Percentiles rank a stretch among this genome's conserved stretches.
Conservation (phyloP, 495 filamentous ascomycete species). For the Talaromyces wortmannii region DNA sequence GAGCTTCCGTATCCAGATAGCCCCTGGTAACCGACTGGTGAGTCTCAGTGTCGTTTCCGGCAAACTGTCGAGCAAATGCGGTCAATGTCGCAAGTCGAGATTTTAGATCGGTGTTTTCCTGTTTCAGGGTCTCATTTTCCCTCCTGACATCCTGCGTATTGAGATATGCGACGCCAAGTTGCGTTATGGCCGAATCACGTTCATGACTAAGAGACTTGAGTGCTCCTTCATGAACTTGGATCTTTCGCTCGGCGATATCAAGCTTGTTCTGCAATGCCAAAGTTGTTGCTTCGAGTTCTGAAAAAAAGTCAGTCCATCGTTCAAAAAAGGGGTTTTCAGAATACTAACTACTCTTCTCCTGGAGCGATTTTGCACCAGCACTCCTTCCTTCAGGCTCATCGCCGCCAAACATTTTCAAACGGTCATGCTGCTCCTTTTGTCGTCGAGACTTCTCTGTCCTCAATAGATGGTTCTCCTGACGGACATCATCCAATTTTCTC, state of each 20-base stretch:
- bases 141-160: constrained; percentile 55
- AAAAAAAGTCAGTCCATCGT: neutral
- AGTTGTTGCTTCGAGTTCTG: constrained; percentile 54
- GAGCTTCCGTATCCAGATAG: constrained; percentile 4
- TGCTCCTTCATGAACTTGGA: constrained; percentile 51
- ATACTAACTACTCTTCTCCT: constrained; percentile 50
- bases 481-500: constrained; percentile 46
- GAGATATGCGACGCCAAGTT: constrained; percentile 57
- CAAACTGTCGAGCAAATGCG: constrained; percentile 11
- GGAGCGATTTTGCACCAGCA: constrained; percentile 25
- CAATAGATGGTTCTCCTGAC: constrained; percentile 48
- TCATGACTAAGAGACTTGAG: constrained; percentile 56
- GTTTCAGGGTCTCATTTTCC: constrained; percentile 43
- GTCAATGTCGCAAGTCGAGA: constrained; percentile 24
- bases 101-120: constrained; percentile 43
- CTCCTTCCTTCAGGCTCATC: constrained; percentile 30
- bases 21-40: neutral
- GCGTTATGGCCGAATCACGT: constrained; percentile 56
- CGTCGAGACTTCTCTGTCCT: constrained; percentile 37
- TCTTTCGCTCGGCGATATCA: constrained; percentile 52
- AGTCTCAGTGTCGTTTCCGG: constrained; percentile 20
- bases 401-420: constrained; percentile 31
- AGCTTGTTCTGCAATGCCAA: constrained; percentile 49
- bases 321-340: neutral
- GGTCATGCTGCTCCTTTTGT: constrained; percentile 35